Evolutionary conservation across 2,329 filamentous ascomycete genomes (phyloP).

Genomic region (Tolypocladium tropicale): DNA sequence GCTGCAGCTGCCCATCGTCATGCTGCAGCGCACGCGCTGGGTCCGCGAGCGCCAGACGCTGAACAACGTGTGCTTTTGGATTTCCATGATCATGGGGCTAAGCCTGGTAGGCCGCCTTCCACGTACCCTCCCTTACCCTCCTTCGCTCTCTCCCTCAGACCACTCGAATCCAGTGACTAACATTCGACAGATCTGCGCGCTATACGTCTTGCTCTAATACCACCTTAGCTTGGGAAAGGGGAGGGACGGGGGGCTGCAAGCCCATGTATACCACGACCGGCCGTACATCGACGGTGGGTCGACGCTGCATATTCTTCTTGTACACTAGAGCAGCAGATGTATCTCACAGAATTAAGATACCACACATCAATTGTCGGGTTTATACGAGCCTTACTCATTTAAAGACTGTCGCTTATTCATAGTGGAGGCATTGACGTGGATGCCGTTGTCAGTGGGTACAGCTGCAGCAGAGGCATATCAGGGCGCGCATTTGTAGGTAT

Average conservation of each 20-base stretch:
- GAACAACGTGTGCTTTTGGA: conserved; percentile 89
- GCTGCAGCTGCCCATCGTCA: conserved; percentile 91
- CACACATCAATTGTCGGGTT: too few species aligned
- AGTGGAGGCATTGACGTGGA: too few species aligned
- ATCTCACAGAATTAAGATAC: neutral
- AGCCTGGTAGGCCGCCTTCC: conserved; percentile 52
- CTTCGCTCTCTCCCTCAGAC: neutral
- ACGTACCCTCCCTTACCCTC: too few species aligned
- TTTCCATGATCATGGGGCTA: conserved; percentile 78
- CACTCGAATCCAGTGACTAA: conserved; percentile 7
- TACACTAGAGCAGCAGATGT: neutral
- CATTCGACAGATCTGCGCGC: conserved; percentile 35
- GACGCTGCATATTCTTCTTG: neutral
- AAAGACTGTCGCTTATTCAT: too few species aligned
- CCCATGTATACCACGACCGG: neutral
- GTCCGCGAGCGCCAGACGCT: conserved; percentile 65
- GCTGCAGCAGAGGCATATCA: too few species aligned
- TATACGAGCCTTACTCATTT: too few species aligned
- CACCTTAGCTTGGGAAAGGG: too few species aligned
- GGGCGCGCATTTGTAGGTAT: too few species aligned
- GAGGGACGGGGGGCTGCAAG: too few species aligned
- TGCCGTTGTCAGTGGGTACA: too few species aligned
- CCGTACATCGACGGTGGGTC: too few species aligned
- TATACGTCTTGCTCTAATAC: conserved; percentile 30
- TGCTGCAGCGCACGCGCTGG: conserved; percentile 72